phyloP scores from a whole-genome alignment of 1,284 basidiomycete genomes.

The Moesziomyces parantarcticus region DNA sequence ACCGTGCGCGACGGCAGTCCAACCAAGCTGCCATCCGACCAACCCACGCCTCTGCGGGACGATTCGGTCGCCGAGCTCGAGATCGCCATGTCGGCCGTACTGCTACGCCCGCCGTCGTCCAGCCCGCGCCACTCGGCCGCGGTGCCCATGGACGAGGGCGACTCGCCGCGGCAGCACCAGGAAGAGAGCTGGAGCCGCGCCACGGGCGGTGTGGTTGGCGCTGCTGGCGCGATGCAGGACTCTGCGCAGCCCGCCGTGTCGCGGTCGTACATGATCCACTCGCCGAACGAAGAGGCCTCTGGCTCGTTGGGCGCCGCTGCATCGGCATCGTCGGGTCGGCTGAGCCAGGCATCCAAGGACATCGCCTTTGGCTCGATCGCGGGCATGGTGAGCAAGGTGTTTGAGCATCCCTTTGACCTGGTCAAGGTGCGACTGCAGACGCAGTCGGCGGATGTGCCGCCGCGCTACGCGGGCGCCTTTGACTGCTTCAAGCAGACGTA shows the following conservation, averaged over 20 bases:
- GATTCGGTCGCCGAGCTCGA: conserved; percentile 10
- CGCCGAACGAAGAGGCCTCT: conserved; percentile 33
- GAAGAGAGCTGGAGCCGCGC: conserved; percentile 34
- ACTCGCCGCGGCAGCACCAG: conserved; percentile 36
- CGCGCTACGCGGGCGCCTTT: conserved; percentile 57
- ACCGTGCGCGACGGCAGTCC: conserved; percentile 23
- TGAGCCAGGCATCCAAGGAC: conserved; percentile 63
- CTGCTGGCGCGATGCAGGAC: neutral
- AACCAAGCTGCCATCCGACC: neutral
- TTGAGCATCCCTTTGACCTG: conserved; percentile 67
- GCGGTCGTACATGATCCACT: conserved; percentile 36
- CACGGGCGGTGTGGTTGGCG: conserved; percentile 4
- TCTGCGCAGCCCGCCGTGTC: neutral
- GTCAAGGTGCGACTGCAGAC: conserved; percentile 67
- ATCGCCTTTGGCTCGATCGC: conserved; percentile 64
- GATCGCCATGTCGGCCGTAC: conserved; percentile 21
- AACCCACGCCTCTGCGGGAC: neutral
- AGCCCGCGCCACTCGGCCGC: conserved; percentile 24
- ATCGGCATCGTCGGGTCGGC: conserved; percentile 22
- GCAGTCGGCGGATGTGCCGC: conserved; percentile 51
- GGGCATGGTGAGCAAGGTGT: conserved; percentile 64
- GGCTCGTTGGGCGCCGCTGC: too few relatives aligned
- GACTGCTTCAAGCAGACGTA: conserved; percentile 64
- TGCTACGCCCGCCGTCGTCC: neutral
- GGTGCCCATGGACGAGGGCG: conserved; percentile 42